Percentiles rank a stretch among this genome's conserved stretches.
Evolutionary conservation across 129 eudicot species (phyloP).

Genomic region (Daucus carota): DH1_v3.0 NC_030388.2:25616001-25616500

Average conservation of each 20-base stretch:
- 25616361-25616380: background rate
- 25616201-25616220: background rate
- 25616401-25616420: background rate
- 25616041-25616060: background rate
- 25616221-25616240: background rate
- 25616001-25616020: slow-evolving; percentile 9
- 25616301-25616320: background rate
- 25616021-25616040: background rate
- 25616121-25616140: background rate
- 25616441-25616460: background rate
- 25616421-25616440: background rate
- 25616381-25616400: background rate
- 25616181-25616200: background rate
- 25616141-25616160: background rate
- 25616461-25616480: background rate
- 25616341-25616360: background rate
- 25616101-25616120: background rate
- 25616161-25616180: background rate
- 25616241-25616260: background rate
- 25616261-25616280: background rate
- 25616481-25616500: background rate
- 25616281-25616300: background rate
- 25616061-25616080: slow-evolving; percentile 8
- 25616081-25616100: background rate
- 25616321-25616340: background rate